These are phyloP conservation scores for Protomyces pachydermus DNA, from an alignment of 1,139 yeast species.

Conservation along the genomic window DNA sequence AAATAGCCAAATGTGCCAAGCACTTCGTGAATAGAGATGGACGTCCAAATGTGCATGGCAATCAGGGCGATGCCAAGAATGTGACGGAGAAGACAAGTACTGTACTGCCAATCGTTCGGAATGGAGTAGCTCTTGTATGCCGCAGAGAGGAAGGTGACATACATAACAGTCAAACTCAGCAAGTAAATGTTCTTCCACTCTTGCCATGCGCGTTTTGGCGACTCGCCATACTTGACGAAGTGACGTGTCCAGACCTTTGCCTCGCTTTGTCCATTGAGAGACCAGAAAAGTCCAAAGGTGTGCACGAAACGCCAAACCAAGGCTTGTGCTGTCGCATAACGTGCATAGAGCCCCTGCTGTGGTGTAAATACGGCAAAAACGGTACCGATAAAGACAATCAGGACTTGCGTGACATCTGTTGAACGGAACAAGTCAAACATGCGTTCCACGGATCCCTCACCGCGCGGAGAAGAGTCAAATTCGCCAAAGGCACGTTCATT, in stretches of 20 bases:
- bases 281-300: conserved; percentile 49
- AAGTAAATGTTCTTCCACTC: conserved; percentile 76
- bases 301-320: conserved; percentile 52
- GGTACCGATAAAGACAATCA: conserved; percentile 45
- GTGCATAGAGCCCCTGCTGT: conserved; percentile 36
- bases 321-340: conserved; percentile 48
- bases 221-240: conserved; percentile 61
- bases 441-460: conserved; percentile 53
- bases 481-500: conserved; percentile 13
- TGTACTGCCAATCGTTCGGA: conserved; percentile 25
- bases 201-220: conserved; percentile 63
- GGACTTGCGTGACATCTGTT: conserved; percentile 56
- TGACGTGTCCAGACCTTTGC: conserved; percentile 62
- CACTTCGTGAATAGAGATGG: conserved; percentile 63
- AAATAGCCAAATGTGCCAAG: conserved; percentile 88
- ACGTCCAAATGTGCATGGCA: conserved; percentile 66
- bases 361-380: conserved; percentile 49
- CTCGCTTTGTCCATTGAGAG: conserved; percentile 58
- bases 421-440: conserved; percentile 65
- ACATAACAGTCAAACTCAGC: conserved; percentile 44
- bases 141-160: conserved; percentile 40
- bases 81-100: conserved; percentile 49
- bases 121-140: conserved; percentile 27
- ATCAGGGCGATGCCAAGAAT: conserved; percentile 55
- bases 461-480: conserved; percentile 13